Base-by-base conservation (phyloP, 305 asterid species). In the Fraxinus ornus region DNA sequence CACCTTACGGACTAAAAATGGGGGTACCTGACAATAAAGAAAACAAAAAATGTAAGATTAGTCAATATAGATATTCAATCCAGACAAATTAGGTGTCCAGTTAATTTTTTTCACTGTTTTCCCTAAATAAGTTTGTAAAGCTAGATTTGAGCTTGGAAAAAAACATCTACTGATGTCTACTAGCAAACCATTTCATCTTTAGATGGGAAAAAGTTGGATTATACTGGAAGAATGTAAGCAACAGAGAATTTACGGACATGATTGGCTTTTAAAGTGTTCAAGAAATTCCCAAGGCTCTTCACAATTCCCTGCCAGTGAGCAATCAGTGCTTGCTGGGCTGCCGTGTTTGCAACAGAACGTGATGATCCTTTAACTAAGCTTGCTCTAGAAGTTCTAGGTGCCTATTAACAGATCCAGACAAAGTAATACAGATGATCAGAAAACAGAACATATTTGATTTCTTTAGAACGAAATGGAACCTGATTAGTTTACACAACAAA, bases 221-320 rank as follows among this genome's bases (percentile, higher is more conserved):
- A 83, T 49, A 47, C 49, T 76, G 33, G 78, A 85, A 81, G 68
- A 77, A 12, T 68, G 47, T 73, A 73, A 78, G 82, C 39, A 10
- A 64, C 32, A 55, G 32, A 83, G 79, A 41, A 62, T 84, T 81
- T 83, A 88, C 94, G 76, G 32, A 91, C 95, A 89, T 91, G 93
- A 87, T 91, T 91, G 77, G 86, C 90, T 84, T 90, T 91, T 72
- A 91, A 87, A 9, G 91, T 89, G 84, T 85, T 85, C 89, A 91
- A 80, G 84, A 90, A 90, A 78, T 79, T 90, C 74, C 88, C 90
- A 19, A 90, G 90, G 87, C 93, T 85, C 82, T 85, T 89, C 71
- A 89, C 95, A 39, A 91, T 91, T 66, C 95, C 92, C 81, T 91
- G 93, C 95, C 95, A 91, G 83, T 91, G 95, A 78, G 90, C 93